Conservation (phyloP, 352 stramenopile species). For the Albugo laibachii region DNA sequence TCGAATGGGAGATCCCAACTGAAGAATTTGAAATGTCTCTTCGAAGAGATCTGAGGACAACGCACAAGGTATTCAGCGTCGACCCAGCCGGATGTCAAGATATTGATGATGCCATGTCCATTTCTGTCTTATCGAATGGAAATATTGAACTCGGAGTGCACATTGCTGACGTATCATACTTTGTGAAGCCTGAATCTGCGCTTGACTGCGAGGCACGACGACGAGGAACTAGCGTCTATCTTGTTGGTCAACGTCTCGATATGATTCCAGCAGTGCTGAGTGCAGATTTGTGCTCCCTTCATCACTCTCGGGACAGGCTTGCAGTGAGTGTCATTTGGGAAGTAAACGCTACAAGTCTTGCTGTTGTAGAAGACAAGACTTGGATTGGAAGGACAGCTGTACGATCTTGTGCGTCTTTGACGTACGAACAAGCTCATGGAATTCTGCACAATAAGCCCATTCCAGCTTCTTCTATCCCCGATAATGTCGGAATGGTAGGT, state of each 20-base stretch:
- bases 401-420: slow-evolving; percentile 83
- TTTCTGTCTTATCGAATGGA: slow-evolving; percentile 48
- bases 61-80: slow-evolving; percentile 74
- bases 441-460: slow-evolving; percentile 5
- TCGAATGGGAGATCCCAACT: slow-evolving; percentile 50
- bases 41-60: slow-evolving; percentile 42
- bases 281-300: slow-evolving; percentile 81
- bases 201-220: slow-evolving; percentile 90
- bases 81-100: slow-evolving; percentile 78
- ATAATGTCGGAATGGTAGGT: slow-evolving; percentile 25
- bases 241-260: slow-evolving; percentile 87
- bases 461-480: too few species aligned
- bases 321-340: slow-evolving; percentile 86
- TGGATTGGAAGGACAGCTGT: slow-evolving; percentile 92
- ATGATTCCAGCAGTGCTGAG: slow-evolving; percentile 86
- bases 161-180: slow-evolving; percentile 99
- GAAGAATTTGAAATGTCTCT: neutral
- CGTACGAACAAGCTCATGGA: slow-evolving; percentile 61
- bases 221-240: slow-evolving; percentile 90
- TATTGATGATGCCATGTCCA: slow-evolving; percentile 82
- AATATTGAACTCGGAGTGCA: slow-evolving; percentile 91
- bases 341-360: slow-evolving; percentile 41
- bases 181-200: slow-evolving; percentile 87
- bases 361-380: slow-evolving; percentile 28
- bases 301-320: slow-evolving; percentile 74